Evolutionary conservation across 306 rosid genomes (phyloP).

Genomic region (Vachellia collinsii): DNA sequence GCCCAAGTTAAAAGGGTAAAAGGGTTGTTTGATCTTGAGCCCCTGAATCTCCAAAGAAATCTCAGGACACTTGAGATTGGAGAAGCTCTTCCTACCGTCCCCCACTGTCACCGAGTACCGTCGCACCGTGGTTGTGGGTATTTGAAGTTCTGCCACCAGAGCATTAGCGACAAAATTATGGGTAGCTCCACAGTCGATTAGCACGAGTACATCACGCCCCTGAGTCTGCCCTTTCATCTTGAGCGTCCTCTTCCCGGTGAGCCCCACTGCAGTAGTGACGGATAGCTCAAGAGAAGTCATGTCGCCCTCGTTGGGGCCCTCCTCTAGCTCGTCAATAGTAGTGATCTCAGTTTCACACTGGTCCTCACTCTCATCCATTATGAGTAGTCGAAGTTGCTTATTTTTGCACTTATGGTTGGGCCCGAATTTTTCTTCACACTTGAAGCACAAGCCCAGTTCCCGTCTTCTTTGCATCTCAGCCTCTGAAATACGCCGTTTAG

Average conservation of each 20-base stretch:
- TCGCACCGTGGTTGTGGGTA: rapidly evolving
- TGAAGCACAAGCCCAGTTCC: neutral
- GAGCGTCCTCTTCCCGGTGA: rapidly evolving
- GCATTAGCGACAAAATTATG: neutral
- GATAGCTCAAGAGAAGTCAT: neutral
- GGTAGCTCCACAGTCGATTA: neutral
- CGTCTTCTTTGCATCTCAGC: neutral
- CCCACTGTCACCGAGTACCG: rapidly evolving
- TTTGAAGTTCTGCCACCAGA: rapidly evolving
- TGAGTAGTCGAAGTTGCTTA: rapidly evolving
- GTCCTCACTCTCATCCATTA: neutral
- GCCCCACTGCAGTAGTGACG: rapidly evolving
- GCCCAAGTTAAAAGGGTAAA: neutral
- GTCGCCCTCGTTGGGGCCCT: rapidly evolving
- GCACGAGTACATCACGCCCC: rapidly evolving
- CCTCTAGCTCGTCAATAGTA: too few relatives aligned
- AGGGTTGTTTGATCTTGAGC: rapidly evolving
- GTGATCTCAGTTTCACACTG: too few relatives aligned
- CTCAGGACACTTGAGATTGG: rapidly evolving
- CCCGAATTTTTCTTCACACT: neutral
- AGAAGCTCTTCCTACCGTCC: rapidly evolving
- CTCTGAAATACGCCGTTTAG: rapidly evolving
- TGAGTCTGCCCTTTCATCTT: rapidly evolving
- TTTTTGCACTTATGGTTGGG: neutral
- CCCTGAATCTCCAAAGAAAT: rapidly evolving